These are phyloP conservation scores for Venturiaceae sp. DNA, from an alignment of 2,329 filamentous ascomycete species.

Conservation along the genomic window DNA sequence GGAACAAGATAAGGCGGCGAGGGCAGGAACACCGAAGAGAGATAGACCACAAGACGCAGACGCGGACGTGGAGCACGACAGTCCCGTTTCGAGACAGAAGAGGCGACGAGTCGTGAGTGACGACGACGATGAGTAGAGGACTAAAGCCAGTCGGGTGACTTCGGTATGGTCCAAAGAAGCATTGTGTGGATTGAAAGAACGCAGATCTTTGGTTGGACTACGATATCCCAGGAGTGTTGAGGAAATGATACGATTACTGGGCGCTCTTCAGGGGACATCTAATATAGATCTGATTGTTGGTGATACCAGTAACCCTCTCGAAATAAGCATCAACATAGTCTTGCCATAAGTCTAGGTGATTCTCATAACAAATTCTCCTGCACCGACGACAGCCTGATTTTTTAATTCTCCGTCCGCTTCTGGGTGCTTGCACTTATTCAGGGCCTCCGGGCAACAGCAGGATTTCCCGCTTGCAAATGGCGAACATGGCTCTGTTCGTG, in stretches of 20 bases:
- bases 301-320: not conserved
- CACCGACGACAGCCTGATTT: no score
- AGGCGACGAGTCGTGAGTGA: conserved; percentile 7
- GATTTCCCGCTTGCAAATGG: no score
- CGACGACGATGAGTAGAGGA: conserved; percentile 7
- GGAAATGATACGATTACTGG: not conserved
- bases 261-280: no score
- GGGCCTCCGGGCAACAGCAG: no score
- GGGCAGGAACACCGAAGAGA: conserved; percentile 3
- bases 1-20: conserved; percentile 1
- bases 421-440: no score
- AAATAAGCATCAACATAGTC: not conserved
- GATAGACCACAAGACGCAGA: conserved; percentile 15
- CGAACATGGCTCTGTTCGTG: no score
- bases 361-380: no score
- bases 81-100: conserved; percentile 14
- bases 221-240: not conserved
- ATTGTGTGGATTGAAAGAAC: not conserved
- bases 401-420: no score
- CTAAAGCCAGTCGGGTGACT: not conserved
- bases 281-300: not conserved
- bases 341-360: no score
- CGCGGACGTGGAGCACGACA: conserved; percentile 21
- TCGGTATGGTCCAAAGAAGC: not conserved
- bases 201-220: not conserved